These are phyloP conservation scores for Suhomyces maxii DNA, from an alignment of 1,139 yeast genomes.

Conservation along the genomic window DNA sequence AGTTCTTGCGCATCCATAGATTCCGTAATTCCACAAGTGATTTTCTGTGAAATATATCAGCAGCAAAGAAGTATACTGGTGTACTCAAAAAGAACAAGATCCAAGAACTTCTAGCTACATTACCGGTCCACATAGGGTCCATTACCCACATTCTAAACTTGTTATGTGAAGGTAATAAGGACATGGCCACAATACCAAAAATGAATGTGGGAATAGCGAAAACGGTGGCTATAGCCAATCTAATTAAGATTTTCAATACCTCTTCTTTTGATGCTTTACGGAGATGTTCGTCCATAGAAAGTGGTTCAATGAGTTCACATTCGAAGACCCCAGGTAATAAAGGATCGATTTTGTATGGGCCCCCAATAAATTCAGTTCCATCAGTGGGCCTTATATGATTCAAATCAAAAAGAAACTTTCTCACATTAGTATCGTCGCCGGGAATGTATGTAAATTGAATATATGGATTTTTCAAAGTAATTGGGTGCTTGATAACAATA, in stretches of 20 bases:
- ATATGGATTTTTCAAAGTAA: slow-evolving; percentile 55
- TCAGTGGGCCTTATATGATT: slow-evolving; percentile 39
- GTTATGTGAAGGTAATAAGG: slow-evolving; percentile 49
- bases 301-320: slow-evolving; percentile 56
- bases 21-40: slow-evolving; percentile 59
- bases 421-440: slow-evolving; percentile 50
- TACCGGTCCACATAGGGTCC: slow-evolving; percentile 64
- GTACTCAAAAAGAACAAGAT: slow-evolving; percentile 63
- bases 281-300: slow-evolving; percentile 65
- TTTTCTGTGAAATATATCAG: slow-evolving; percentile 68
- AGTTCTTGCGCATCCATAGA: slow-evolving; percentile 57
- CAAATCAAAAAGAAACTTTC: slow-evolving; percentile 53
- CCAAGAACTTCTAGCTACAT: slow-evolving; percentile 66
- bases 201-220: slow-evolving; percentile 70
- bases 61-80: slow-evolving; percentile 74
- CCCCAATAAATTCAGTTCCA: slow-evolving; percentile 7
- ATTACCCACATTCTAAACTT: slow-evolving; percentile 54
- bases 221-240: slow-evolving; percentile 51
- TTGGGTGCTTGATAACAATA: slow-evolving; percentile 54
- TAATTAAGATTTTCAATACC: slow-evolving; percentile 42
- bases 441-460: slow-evolving; percentile 68
- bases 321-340: slow-evolving; percentile 38
- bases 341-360: slow-evolving; percentile 21
- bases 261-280: slow-evolving; percentile 52
- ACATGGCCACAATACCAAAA: slow-evolving; percentile 70